Base-by-base conservation (phyloP, 495 filamentous ascomycete genomes). In the Parachaetomium inaequale region DNA sequence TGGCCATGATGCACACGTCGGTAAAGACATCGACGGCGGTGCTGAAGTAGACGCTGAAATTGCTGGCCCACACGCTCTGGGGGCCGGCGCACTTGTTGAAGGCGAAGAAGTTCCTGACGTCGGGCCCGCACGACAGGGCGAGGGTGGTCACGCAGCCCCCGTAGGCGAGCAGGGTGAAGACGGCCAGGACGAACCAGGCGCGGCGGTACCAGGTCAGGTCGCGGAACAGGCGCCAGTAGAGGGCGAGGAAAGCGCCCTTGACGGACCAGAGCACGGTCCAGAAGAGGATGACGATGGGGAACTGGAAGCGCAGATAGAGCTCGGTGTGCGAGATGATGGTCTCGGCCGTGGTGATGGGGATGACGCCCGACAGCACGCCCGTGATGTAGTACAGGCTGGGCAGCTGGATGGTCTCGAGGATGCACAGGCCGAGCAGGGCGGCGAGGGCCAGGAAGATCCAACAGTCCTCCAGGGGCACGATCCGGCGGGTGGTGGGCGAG, bases 181-280 rank as follows among this genome's bases (percentile, higher is more conserved):
- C 49, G 10, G 67, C 70, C 23, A 78, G 66, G 8, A 59, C 61
- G 56, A 71, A 75, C 75, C 76, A 81, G 58, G 66, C 70, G 15
- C 69, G 68, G 15, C 75, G 73, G 59, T 80, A 79, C 32, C 64
- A 45, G 23, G 65, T 59, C 28, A 81, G 59, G 19, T 75, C 69
- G 14, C 72, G 65, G 50, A 81, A 78, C 8, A 82, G 68, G 32
- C 68, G 69, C 70, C 70, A 77, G 67, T 78, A 83, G 0, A 82
- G 66, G 0, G 77, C 74, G 53, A 83, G 64, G 60, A 82, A 81
- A 28, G 75, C 72, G 10, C 69, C 78, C 68, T 82, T 81, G 58
- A 82, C 76, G 25, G 70, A 70, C 76, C 77, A 80, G 7, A 82
- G 66, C 8, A 78, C 69, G 2, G 68, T 74, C 79, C 79, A 82